Conservation (phyloP, 805 yeast genomes). For the Candida morakotiae region DNA sequence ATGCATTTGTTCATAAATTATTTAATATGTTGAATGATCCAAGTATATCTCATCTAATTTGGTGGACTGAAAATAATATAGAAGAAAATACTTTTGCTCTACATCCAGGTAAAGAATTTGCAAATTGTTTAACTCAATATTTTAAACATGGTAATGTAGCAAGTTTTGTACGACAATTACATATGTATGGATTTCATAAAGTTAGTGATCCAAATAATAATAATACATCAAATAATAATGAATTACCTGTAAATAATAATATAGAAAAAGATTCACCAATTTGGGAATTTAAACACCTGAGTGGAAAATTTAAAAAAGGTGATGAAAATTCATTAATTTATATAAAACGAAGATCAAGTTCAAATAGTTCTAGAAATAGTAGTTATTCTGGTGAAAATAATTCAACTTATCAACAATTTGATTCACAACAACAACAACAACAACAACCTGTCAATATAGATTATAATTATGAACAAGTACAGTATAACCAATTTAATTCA, state of each 20-base stretch:
- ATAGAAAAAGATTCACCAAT: conserved; percentile 28
- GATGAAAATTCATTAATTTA: conserved; percentile 42
- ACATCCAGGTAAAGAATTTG: conserved; percentile 62
- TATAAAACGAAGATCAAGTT: conserved; percentile 47
- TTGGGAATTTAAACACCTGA: conserved; percentile 56
- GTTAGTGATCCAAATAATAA: conserved; percentile 43
- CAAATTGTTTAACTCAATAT: conserved; percentile 59
- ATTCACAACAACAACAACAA: not conserved
- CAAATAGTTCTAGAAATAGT: conserved; percentile 18
- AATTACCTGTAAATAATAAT: not conserved
- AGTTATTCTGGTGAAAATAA: conserved; percentile 6
- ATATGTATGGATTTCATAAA: conserved; percentile 96
- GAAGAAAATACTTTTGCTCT: conserved; percentile 56
- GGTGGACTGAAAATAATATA: conserved; percentile 42
- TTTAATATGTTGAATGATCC: conserved; percentile 38
- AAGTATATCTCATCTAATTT: conserved; percentile 30
- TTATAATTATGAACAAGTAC: conserved; percentile 10
- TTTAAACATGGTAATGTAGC: conserved; percentile 95
- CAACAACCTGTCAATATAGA: not conserved
- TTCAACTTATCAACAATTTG: not conserved
- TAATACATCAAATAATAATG: not conserved
- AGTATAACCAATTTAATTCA: conserved; percentile 6
- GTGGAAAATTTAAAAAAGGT: conserved; percentile 46
- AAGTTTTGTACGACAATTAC: conserved; percentile 87
- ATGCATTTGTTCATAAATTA: conserved; percentile 55